phyloP scores from a whole-genome alignment of 495 filamentous ascomycete genomes.

The Penicillium bovifimosum region DNA sequence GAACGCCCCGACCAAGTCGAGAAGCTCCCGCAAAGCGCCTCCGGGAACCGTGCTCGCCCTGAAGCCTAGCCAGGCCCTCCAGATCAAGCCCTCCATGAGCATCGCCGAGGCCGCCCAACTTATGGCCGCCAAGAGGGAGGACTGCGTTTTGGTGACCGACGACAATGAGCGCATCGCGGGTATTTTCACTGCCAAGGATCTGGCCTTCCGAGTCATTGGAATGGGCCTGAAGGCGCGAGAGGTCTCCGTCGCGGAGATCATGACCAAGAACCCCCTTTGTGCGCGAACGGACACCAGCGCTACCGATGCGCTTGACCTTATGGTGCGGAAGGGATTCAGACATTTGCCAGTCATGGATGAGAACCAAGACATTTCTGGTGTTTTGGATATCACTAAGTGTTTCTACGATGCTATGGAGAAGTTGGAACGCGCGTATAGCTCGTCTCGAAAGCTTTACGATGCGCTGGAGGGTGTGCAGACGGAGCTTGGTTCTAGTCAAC shows the following conservation, averaged over 20 bases:
- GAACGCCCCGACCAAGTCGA: conserved; percentile 65
- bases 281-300: conserved; percentile 96
- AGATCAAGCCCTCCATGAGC: conserved; percentile 93
- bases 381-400: conserved; percentile 98
- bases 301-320: conserved; percentile 92
- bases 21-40: conserved; percentile 85
- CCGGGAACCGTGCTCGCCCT: conserved; percentile 93
- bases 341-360: conserved; percentile 99
- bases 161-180: conserved; percentile 96
- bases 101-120: conserved; percentile 96
- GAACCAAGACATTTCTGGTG: conserved; percentile 97
- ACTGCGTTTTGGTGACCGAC: conserved; percentile 98
- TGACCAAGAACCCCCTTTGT: conserved; percentile 99
- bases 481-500: conserved; percentile 91
- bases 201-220: conserved; percentile 94
- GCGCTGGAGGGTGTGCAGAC: conserved; percentile 98
- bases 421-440: conserved; percentile 91
- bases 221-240: conserved; percentile 84
- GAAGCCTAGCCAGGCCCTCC: conserved; percentile 89
- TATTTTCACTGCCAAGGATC: conserved; percentile 98
- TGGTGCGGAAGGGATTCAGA: conserved; percentile 96
- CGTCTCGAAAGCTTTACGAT: conserved; percentile 93
- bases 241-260: conserved; percentile 94
- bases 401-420: conserved; percentile 99
- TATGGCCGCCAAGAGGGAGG: conserved; percentile 98